These are phyloP conservation scores for Chrysoporthe puriensis DNA, from an alignment of 2,329 filamentous ascomycete species.

Conservation along the genomic window DNA sequence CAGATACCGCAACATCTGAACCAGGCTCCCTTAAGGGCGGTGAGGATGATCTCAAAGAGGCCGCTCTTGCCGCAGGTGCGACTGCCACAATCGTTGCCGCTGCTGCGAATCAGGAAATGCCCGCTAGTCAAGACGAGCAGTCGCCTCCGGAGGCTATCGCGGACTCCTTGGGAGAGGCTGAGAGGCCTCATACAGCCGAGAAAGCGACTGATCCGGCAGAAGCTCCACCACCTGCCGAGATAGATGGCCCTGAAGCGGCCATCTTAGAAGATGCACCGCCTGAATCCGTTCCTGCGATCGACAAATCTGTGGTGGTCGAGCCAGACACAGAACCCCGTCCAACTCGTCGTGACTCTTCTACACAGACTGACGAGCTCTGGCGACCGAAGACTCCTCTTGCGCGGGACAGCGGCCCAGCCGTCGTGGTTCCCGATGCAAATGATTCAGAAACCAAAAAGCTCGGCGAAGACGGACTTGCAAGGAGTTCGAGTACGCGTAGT, in stretches of 20 bases:
- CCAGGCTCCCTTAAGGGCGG: background rate
- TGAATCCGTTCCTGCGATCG: slow-evolving; percentile 31
- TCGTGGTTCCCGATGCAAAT: slow-evolving; percentile 49
- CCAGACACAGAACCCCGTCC: slow-evolving; percentile 28
- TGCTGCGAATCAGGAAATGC: slow-evolving; percentile 11
- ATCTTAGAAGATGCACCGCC: slow-evolving; percentile 28
- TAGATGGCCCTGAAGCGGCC: slow-evolving; percentile 11
- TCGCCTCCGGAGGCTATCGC: background rate
- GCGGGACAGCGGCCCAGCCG: slow-evolving; percentile 50
- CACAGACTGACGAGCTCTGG: slow-evolving; percentile 36
- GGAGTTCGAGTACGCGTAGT: slow-evolving; percentile 49
- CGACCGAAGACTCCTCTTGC: slow-evolving; percentile 19
- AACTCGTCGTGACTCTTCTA: slow-evolving; percentile 35
- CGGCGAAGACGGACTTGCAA: slow-evolving; percentile 47
- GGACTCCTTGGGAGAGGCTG: background rate
- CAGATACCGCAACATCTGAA: background rate
- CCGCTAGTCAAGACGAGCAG: background rate
- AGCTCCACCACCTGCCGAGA: slow-evolving; percentile 7
- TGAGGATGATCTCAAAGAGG: background rate
- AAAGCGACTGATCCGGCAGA: slow-evolving; percentile 10
- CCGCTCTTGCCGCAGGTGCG: slow-evolving; percentile 3
- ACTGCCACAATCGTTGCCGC: slow-evolving; percentile 10
- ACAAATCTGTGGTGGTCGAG: slow-evolving; percentile 11
- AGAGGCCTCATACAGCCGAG: slow-evolving; percentile 10
- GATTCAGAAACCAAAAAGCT: slow-evolving; percentile 45